Conservation (phyloP, 2,329 filamentous ascomycete species). For the Xylariomycetidae sp. region DNA sequence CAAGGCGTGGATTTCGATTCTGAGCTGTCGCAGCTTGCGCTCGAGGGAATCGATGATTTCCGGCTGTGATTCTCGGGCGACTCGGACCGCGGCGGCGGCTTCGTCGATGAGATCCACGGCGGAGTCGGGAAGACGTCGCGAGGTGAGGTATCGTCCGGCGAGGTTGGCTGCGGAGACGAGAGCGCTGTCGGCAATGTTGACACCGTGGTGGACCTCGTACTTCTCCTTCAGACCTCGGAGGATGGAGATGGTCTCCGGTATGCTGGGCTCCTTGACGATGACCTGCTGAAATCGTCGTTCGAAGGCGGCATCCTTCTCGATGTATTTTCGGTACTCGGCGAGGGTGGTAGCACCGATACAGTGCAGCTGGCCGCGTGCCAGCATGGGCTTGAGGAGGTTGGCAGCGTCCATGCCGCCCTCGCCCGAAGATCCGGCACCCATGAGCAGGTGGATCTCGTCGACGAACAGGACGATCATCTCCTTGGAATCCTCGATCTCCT, state of each 20-base stretch:
- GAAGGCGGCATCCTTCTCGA: constrained; percentile 97
- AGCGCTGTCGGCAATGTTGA: constrained; percentile 90
- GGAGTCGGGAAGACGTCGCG: constrained; percentile 86
- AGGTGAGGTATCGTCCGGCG: constrained; percentile 88
- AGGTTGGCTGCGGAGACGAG: constrained; percentile 89
- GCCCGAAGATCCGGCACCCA: constrained; percentile 91
- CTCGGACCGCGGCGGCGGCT: constrained; percentile 91
- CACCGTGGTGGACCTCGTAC: constrained; percentile 97
- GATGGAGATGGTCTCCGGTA: constrained; percentile 91
- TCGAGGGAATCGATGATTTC: constrained; percentile 95
- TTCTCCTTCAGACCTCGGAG: constrained; percentile 97
- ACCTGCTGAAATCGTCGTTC: constrained; percentile 99
- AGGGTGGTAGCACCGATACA: constrained; percentile 97
- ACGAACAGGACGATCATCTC: constrained; percentile 98
- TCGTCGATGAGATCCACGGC: constrained; percentile 96
- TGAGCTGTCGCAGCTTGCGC: constrained; percentile 80
- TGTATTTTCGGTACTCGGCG: constrained; percentile 95
- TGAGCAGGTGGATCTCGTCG: constrained; percentile 96
- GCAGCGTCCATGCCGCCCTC: constrained; percentile 99
- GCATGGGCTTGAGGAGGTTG: constrained; percentile 96
- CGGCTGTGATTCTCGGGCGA: constrained; percentile 92
- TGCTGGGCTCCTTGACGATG: constrained; percentile 86
- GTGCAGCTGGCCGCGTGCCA: constrained; percentile 92
- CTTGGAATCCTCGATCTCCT: constrained; percentile 91
- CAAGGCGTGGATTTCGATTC: constrained; percentile 96